Base-by-base conservation (phyloP, 345 rosid genomes). In the Conringia planisiliqua region DNA sequence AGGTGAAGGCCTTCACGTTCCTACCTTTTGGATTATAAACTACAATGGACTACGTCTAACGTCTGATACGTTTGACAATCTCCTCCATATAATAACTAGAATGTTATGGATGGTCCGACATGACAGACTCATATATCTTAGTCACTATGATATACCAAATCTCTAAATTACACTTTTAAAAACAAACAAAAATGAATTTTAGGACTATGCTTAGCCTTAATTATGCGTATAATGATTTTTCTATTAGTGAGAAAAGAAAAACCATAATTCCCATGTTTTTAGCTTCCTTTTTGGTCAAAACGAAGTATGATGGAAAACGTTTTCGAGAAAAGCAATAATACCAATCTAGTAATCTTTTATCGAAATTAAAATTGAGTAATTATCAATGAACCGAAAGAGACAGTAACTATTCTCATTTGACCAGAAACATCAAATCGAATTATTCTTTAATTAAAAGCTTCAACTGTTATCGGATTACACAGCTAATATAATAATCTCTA, bases 281-380 rank as follows among this genome's bases (percentile, higher is more conserved):
- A 56, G 39, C 36, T 7, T 8, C 55, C 55, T 59, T 75, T 69
- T 62, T 51, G 64, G 63, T 76, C 70, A 61, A 50, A 68, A 61
- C 13, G 11, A 68, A 60, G n/a, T 60, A 42, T 48, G 68, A 59
- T 67, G 68, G 59, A 29, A 48, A 74, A 29, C 55, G 73, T 75
- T 75, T 48, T 67, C 38, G 14, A 59, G 26, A 51, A 67, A 54
- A 57, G 48, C 43, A 64, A 63, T 32, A 64, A 63, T 32, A 17
- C 32, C 20, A 27, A 66, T 66, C 52, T 14, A 26, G 10, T 43
- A 54, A 44, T 65, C 12, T 13, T 58, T 58, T 44, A 66, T 56
- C 58, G 33, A 47, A 26, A 38, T 36, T 40, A 60, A 13, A 30
- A 30, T 18, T 11, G 56, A 50, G 42, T 68, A 61, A 40, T 68